Evolutionary conservation across 2,329 filamentous ascomycete species (phyloP), one percentile per base, ranked within the genome.

Genomic region (Epichloe sibirici): DNA sequence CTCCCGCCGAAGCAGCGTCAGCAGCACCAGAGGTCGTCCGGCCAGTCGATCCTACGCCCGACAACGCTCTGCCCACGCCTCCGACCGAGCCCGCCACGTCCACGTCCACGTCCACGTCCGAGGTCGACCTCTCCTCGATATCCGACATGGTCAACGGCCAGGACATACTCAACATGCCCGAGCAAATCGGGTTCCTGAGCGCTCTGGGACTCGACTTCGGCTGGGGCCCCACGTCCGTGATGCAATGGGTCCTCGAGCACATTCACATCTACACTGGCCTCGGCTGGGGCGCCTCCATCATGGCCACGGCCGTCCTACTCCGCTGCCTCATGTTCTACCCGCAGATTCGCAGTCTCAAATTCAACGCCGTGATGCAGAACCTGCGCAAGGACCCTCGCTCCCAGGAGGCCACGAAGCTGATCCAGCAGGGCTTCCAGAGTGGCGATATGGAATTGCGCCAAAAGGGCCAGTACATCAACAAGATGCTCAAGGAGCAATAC

Each of bases 141-240:
- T 59, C 63, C 57, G 62, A 66, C 52, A 58, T 69, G 45, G 67
- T 68, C 56, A 64, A 69, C 48, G 65, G 67, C 48, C 62, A 67
- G 53, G 70, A 74, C 51, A 68, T 80, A 51, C 74, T 82, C 55
- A 70, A 77, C 56, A 79, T 89, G 57, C 81, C 86, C 38, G 86
- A 91, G 62, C 75, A 81, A 49, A 79, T 95, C 54, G 93, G 93
- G 56, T 96, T 90, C 63, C 74, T 98, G 54, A 81, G 87, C 59
- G 77, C 81, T 6, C 74, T 97, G 11, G 93, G 93, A 3, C 73
- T 98, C 23, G 88, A 97, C 61, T 97, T 85, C 62, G 90, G 91
- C 64, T 90, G 74, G 73, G 91, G 91, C 15, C 81, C 87, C 5
- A 88, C 90, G 0, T 71, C 83, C 4, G 58, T 81, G 15, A 82